Percentiles rank a stretch among this genome's conserved stretches.
Evolutionary conservation across 2,329 filamentous ascomycete species (phyloP).

Genomic region (Pseudogymnoascus sp.): DNA sequence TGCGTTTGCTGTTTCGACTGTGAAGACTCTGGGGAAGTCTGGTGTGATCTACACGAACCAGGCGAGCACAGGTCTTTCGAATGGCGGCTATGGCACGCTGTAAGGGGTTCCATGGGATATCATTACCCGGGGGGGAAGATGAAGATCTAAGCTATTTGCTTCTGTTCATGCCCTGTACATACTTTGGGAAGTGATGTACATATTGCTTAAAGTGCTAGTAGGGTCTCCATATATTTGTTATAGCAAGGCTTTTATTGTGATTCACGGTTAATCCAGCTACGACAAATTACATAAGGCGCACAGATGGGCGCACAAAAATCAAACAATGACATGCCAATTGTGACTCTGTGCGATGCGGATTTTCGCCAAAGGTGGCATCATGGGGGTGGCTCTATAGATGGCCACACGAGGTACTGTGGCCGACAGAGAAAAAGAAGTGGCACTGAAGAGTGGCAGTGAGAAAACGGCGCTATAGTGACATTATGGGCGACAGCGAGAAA

Average conservation of each 20-base stretch:
- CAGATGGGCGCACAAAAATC: too few species aligned
- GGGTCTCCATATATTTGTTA: not conserved
- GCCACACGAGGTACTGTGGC: too few species aligned
- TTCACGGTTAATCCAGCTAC: too few species aligned
- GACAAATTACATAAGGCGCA: too few species aligned
- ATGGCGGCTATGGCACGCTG: conserved; percentile 26
- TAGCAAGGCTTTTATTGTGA: too few species aligned
- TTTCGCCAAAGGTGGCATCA: too few species aligned
- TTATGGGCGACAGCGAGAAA: too few species aligned
- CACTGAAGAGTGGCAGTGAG: too few species aligned
- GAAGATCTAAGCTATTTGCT: not conserved
- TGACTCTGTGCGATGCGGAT: too few species aligned
- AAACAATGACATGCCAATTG: not conserved
- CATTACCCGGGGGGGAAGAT: not conserved
- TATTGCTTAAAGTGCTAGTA: not conserved
- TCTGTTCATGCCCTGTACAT: not conserved
- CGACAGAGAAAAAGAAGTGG: too few species aligned
- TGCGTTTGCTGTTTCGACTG: conserved; percentile 24
- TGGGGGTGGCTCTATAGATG: too few species aligned
- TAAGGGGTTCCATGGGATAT: not conserved
- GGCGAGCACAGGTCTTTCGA: conserved; percentile 24
- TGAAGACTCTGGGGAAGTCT: conserved; percentile 21
- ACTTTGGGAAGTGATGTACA: not conserved
- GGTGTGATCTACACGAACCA: conserved; percentile 25
- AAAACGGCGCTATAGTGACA: too few species aligned